These are phyloP conservation scores for Proliferodiscus dingleyae DNA, from an alignment of 2,329 filamentous ascomycete species.

Conservation along the genomic window DNA sequence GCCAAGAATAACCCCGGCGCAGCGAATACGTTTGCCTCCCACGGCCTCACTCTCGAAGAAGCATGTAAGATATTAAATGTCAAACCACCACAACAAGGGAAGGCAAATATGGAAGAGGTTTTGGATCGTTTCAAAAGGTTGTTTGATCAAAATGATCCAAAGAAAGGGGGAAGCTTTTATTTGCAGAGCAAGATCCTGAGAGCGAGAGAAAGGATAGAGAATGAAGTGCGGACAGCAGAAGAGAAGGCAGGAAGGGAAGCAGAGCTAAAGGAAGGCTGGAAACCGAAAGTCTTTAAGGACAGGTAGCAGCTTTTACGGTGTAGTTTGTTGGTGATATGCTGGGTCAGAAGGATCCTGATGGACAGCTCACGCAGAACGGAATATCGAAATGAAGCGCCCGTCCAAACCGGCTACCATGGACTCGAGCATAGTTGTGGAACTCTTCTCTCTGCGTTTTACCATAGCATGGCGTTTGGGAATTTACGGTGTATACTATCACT, in stretches of 20 bases:
- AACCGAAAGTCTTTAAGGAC: constrained; percentile 92
- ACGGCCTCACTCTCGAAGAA: constrained; percentile 88
- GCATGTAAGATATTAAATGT: constrained; percentile 97
- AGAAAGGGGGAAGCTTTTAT: constrained; percentile 97
- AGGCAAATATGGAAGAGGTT: constrained; percentile 73
- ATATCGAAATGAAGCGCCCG: constrained; percentile 9
- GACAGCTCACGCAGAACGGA: constrained; percentile 3
- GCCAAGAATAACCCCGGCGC: constrained; percentile 51
- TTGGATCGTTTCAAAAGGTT: constrained; percentile 87
- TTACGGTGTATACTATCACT: constrained; percentile 23
- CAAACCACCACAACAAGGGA: constrained; percentile 74
- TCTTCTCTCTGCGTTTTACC: constrained; percentile 31
- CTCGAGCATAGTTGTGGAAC: constrained; percentile 21
- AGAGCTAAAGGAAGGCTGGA: constrained; percentile 81
- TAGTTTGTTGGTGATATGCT: constrained; percentile 7
- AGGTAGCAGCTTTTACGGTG: constrained; percentile 41
- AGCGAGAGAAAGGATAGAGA: constrained; percentile 86
- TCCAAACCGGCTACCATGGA: constrained; percentile 5
- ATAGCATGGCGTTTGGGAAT: constrained; percentile 32
- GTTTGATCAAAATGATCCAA: constrained; percentile 89
- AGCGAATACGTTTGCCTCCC: constrained; percentile 45
- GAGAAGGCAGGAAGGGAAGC: constrained; percentile 70
- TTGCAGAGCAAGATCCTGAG: constrained; percentile 94
- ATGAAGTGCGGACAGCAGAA: constrained; percentile 69
- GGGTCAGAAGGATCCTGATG: constrained; percentile 5